Conservation (phyloP, 495 filamentous ascomycete genomes). For the Aspergillus funiculosus region DNA sequence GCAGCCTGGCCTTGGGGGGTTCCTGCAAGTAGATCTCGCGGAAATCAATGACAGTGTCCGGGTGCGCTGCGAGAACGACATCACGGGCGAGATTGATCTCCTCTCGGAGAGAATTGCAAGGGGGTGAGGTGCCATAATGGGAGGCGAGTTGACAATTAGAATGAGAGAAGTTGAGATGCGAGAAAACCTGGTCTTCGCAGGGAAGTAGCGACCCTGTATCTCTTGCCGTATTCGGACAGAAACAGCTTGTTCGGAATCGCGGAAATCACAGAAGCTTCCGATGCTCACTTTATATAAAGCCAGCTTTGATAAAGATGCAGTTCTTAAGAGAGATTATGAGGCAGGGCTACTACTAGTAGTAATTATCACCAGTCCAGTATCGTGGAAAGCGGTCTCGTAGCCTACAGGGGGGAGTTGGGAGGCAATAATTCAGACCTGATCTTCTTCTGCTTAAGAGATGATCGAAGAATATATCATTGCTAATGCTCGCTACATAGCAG, state of each 20-base stretch:
- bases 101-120: conserved; percentile 41
- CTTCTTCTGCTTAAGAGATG: too few relatives aligned
- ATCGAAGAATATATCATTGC: too few relatives aligned
- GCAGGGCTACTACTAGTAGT: too few relatives aligned
- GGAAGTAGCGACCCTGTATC: conserved; percentile 2
- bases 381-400: too few relatives aligned
- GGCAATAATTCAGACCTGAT: too few relatives aligned
- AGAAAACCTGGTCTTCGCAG: not conserved
- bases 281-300: too few relatives aligned
- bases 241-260: too few relatives aligned
- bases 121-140: conserved; percentile 37
- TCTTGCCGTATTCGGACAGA: conserved; percentile 1
- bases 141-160: not conserved
- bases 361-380: too few relatives aligned
- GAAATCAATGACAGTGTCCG: conserved; percentile 44
- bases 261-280: conserved; percentile 10
- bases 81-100: conserved; percentile 47
- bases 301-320: too few relatives aligned
- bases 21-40: conserved; percentile 50
- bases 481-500: too few relatives aligned
- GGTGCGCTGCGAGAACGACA: conserved; percentile 37
- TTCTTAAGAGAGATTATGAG: too few relatives aligned
- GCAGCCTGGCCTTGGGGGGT: conserved; percentile 43
- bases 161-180: not conserved
- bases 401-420: too few relatives aligned